A percentile compares a stretch with the other conserved stretches of the same genome.
These are phyloP conservation scores for Friedmanniomyces endolithicus DNA, from an alignment of 495 filamentous ascomycete genomes.

Conservation along the genomic window DNA sequence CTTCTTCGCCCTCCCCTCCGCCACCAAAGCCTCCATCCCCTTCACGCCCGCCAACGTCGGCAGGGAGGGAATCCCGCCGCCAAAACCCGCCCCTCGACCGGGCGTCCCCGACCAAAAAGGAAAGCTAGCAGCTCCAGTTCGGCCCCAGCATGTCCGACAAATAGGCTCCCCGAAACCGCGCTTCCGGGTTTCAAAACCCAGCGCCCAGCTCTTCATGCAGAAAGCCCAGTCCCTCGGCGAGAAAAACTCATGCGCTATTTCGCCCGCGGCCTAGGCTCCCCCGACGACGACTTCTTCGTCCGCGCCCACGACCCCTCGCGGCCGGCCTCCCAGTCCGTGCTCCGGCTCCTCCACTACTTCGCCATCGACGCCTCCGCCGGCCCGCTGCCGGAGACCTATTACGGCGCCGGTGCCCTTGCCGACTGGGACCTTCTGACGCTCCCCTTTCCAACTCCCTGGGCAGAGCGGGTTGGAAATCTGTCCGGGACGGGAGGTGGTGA, in stretches of 20 bases:
- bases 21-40: slow-evolving; percentile 41
- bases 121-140: slow-evolving; percentile 51
- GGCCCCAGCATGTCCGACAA: slow-evolving; percentile 38
- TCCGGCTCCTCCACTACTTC: slow-evolving; percentile 48
- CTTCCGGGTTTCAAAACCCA: slow-evolving; percentile 40
- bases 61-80: slow-evolving; percentile 49
- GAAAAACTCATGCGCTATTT: slow-evolving; percentile 46
- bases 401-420: slow-evolving; percentile 51
- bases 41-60: slow-evolving; percentile 45
- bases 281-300: slow-evolving; percentile 44
- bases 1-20: slow-evolving; percentile 46
- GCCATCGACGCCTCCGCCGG: slow-evolving; percentile 23
- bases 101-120: slow-evolving; percentile 49
- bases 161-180: slow-evolving; percentile 39
- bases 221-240: slow-evolving; percentile 41
- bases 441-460: slow-evolving; percentile 40
- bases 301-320: slow-evolving; percentile 39
- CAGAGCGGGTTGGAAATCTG: slow-evolving; percentile 55
- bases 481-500: slow-evolving; percentile 49
- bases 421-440: slow-evolving; percentile 34
- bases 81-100: slow-evolving; percentile 51
- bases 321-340: slow-evolving; percentile 41
- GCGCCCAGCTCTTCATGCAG: slow-evolving; percentile 41
- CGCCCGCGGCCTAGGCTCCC: slow-evolving; percentile 44
- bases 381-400: slow-evolving; percentile 32